Evolutionary conservation across 2,329 filamentous ascomycete species (phyloP).

Genomic region (Dothideomycetes sp.): DNA sequence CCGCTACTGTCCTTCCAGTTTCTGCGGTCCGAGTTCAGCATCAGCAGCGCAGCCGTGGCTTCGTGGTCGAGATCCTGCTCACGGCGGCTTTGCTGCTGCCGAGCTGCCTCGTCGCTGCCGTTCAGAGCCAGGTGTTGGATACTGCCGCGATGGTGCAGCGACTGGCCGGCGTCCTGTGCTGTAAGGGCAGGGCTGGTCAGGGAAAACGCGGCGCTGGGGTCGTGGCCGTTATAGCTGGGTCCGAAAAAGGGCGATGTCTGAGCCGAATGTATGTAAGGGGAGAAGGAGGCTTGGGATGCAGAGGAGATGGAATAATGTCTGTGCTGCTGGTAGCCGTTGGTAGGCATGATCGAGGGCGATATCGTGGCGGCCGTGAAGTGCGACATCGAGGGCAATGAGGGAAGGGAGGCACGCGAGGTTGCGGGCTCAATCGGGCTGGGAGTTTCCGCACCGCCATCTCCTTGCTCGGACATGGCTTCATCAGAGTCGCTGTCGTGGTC

Average conservation of each 20-base stretch:
- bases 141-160: not conserved
- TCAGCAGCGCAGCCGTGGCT: constrained; percentile 74
- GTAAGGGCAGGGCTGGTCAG: constrained; percentile 25
- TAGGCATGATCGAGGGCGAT: constrained; percentile 25
- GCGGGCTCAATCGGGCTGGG: constrained; percentile 11
- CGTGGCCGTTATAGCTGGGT: constrained; percentile 25
- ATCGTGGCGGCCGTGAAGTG: constrained; percentile 15
- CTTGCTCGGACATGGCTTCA: constrained; percentile 26
- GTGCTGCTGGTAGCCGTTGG: constrained; percentile 29
- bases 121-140: not conserved
- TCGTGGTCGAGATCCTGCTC: constrained; percentile 47
- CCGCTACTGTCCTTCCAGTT: constrained; percentile 12
- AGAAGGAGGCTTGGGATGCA: constrained; percentile 20
- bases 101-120: constrained; percentile 1
- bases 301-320: constrained; percentile 29
- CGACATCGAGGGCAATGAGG: constrained; percentile 5
- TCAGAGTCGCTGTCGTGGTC: constrained; percentile 17
- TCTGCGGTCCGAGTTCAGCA: constrained; percentile 54
- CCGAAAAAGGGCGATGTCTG: constrained; percentile 50
- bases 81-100: not conserved
- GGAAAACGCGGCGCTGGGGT: constrained; percentile 6
- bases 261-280: constrained; percentile 30
- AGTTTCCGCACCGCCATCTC: constrained; percentile 8
- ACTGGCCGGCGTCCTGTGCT: constrained; percentile 13
- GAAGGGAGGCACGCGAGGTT: constrained; percentile 4